Evolutionary conservation across 2,329 filamentous ascomycete genomes (phyloP), one percentile per base, ranked within the genome.

Genomic region (Neofusicoccum umdonicola): DNA sequence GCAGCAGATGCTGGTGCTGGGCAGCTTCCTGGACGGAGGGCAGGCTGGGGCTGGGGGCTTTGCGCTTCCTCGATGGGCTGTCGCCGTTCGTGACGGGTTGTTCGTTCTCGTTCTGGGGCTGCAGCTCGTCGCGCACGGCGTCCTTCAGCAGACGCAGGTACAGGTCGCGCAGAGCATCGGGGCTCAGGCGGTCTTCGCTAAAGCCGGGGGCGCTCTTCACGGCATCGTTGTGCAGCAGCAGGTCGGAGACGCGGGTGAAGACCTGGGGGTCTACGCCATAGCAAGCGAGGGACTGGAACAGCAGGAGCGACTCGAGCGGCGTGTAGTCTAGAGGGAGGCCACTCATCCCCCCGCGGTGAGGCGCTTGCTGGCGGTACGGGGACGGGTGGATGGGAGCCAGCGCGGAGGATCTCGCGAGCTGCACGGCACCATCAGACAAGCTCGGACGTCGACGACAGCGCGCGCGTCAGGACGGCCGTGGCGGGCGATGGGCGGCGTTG

Each of bases 281-380:
- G 70, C 83, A 82, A 69, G 88, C 84, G 68, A 96, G 84, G 67
- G 89, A 89, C 79, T 94, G 91, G 80, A 95, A 94, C 73, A 96
- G 85, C 69, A 95, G 86, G 67, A 96, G 85, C 74, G 89, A 90
- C 84, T 96, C 93, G 82, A 96, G 90, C 71, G 89, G 87, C 74
- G 92, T 94, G 80, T 95, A 93, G 73, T 84, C 82, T 74, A 87
- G 84, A 78, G 83, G 74, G 77, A 82, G 81, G 80, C 82, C 80
- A 81, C 81, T 84, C 85, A 87, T 87, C 76, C 81, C 83, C 73
- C 73, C 52, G 62, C 45, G 35, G 62, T 64, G 62, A 39, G 42
- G 50, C 31, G 61, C 48, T 56, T 41, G 31, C 22, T 39, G 39
- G 52, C 68, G 65, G 62, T 67, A 64, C 66, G 66, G 67, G 69